phyloP scores from a whole-genome alignment of 2,329 filamentous ascomycete species.

The Beauveria brongniartii region DNA sequence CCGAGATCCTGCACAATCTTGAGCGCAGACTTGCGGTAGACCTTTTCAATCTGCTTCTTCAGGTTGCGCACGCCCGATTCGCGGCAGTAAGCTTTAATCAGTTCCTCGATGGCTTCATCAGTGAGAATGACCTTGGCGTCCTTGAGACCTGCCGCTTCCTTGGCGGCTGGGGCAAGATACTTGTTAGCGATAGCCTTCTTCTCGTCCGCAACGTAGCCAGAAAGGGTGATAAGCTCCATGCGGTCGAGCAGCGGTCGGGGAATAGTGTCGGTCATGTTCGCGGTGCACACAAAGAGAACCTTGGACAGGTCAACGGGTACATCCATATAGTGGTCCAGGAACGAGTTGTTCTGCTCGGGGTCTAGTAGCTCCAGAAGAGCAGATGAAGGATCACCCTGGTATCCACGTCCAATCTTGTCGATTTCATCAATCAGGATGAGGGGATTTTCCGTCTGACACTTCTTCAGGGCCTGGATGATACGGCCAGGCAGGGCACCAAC shows the following conservation, averaged over 20 bases:
- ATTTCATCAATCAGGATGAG: conserved; percentile 95
- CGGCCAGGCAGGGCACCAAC: conserved; percentile 91
- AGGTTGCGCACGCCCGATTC: conserved; percentile 95
- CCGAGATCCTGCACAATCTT: conserved; percentile 96
- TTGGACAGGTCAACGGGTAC: conserved; percentile 96
- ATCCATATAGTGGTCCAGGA: conserved; percentile 98
- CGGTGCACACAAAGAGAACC: conserved; percentile 96
- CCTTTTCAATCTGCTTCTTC: conserved; percentile 99
- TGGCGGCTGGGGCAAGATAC: conserved; percentile 89
- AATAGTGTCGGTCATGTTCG: conserved; percentile 98
- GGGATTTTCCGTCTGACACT: conserved; percentile 97
- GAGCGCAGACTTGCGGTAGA: conserved; percentile 92
- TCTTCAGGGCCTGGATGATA: conserved; percentile 97
- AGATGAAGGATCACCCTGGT: conserved; percentile 93
- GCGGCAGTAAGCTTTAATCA: conserved; percentile 97
- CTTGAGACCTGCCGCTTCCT: conserved; percentile 84
- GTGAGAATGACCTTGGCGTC: conserved; percentile 83
- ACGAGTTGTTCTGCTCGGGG: conserved; percentile 94
- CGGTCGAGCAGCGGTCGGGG: conserved; percentile 86
- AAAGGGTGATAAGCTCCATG: conserved; percentile 96
- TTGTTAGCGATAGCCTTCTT: conserved; percentile 97
- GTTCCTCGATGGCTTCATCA: conserved; percentile 82
- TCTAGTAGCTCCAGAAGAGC: conserved; percentile 89
- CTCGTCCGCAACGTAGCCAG: conserved; percentile 94
- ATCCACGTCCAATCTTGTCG: conserved; percentile 94